Conservation (phyloP, 139 green algal genomes). For the Helicosporidium sp. region DNA sequence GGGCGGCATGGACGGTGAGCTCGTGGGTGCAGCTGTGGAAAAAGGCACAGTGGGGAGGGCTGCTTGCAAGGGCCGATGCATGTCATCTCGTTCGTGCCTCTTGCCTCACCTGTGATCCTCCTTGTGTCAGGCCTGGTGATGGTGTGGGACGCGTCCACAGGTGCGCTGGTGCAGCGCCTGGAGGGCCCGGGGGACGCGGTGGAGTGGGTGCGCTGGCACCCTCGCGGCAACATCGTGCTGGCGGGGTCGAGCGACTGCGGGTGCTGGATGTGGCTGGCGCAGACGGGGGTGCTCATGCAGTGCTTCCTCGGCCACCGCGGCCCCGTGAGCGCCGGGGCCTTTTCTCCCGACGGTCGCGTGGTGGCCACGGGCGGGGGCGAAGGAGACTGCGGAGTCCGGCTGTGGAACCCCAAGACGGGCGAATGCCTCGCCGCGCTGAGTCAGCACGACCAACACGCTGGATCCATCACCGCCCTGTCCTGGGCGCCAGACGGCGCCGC, state of each 20-base stretch:
- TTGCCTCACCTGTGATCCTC: not conserved
- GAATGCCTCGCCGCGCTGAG: constrained; percentile 26
- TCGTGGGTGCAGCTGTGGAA: not conserved
- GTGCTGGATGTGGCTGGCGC: constrained; percentile 88
- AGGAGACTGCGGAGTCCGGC: constrained; percentile 45
- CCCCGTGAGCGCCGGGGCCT: constrained; percentile 56
- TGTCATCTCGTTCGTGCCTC: not conserved
- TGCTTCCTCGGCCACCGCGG: constrained; percentile 71
- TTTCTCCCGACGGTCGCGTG: constrained; percentile 67
- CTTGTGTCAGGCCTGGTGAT: constrained; percentile 26
- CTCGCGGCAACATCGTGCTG: constrained; percentile 66
- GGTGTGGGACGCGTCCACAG: constrained; percentile 43
- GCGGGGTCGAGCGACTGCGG: constrained; percentile 80
- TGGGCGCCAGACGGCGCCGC: constrained; percentile 28
- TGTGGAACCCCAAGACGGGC: constrained; percentile 69
- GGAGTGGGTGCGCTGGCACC: constrained; percentile 85
- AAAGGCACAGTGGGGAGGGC: not conserved
- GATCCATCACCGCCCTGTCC: constrained; percentile 46
- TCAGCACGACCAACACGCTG: constrained; percentile 15
- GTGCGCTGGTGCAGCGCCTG: constrained; percentile 29
- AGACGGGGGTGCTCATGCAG: constrained; percentile 67
- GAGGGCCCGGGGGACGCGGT: constrained; percentile 61
- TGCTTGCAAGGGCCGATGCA: not conserved
- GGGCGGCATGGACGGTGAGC: constrained; percentile 62
- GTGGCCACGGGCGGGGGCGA: constrained; percentile 69